phyloP scores from a whole-genome alignment of 2,329 filamentous ascomycete species.

The Drechslera avenae region DNA sequence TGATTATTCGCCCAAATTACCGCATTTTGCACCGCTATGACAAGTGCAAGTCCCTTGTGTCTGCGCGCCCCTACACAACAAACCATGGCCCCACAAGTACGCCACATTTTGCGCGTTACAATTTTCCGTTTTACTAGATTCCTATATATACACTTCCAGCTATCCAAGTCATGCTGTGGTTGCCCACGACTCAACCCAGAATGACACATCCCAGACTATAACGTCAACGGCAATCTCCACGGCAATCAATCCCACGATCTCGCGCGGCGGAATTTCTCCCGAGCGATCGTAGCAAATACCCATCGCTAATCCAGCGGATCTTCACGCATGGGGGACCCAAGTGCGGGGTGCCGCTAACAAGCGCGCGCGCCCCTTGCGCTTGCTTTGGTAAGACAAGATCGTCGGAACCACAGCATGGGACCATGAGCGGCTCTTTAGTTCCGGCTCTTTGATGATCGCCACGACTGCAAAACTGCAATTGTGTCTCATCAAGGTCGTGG shows the following conservation, averaged over 20 bases:
- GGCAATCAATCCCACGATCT: background rate
- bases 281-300: slow-evolving; percentile 1
- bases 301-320: slow-evolving; percentile 4
- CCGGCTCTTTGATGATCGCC: background rate
- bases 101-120: too few species aligned
- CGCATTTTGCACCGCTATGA: background rate
- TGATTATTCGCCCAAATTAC: slow-evolving; percentile 10
- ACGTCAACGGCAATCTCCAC: slow-evolving; percentile 2
- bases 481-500: background rate
- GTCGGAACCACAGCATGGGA: background rate
- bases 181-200: too few species aligned
- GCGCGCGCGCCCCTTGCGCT: background rate
- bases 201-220: too few species aligned
- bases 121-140: too few species aligned
- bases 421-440: slow-evolving; percentile 2
- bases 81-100: too few species aligned
- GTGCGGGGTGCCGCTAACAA: slow-evolving; percentile 4
- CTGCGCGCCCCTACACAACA: too few species aligned
- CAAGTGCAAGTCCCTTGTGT: too few species aligned
- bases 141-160: too few species aligned
- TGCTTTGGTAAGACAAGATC: background rate
- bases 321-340: slow-evolving; percentile 5
- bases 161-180: too few species aligned
- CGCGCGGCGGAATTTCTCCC: slow-evolving; percentile 1
- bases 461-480: background rate